These are phyloP conservation scores for Apiospora aurea DNA, from an alignment of 2,329 filamentous ascomycete genomes.

Conservation along the genomic window DNA sequence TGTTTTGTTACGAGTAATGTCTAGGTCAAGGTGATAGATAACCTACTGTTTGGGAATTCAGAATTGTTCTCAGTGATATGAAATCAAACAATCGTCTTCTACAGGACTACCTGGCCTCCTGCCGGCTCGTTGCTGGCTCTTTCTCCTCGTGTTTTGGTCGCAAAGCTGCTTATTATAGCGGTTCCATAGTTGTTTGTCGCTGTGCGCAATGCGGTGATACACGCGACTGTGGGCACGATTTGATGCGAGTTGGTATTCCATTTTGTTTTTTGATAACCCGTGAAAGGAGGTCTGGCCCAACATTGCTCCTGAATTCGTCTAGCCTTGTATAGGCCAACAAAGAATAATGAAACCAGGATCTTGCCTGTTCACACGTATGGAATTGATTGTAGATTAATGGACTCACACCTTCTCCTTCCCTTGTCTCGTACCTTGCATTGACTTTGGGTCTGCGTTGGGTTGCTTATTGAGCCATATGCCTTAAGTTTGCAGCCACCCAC, in stretches of 20 bases:
- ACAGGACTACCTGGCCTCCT: background rate
- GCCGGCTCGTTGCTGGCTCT: background rate
- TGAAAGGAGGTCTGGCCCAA: background rate
- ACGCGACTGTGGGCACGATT: background rate
- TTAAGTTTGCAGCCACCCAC: background rate
- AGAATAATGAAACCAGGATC: background rate
- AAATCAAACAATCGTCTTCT: background rate
- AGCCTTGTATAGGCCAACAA: background rate
- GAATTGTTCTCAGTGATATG: background rate
- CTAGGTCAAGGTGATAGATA: background rate
- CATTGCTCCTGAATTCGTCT: background rate
- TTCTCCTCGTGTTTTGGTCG: no score
- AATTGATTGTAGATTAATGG: background rate
- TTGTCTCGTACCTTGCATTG: background rate
- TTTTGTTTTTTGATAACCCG: background rate
- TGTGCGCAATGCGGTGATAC: background rate
- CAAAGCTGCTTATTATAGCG: no score
- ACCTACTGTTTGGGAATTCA: background rate
- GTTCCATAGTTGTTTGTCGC: no score
- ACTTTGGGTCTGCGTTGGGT: background rate
- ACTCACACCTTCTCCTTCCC: background rate
- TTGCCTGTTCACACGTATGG: background rate
- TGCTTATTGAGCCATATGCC: slow-evolving; percentile 10
- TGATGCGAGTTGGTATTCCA: background rate
- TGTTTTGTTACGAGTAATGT: slow-evolving; percentile 19